Evolutionary conservation across 768 basidiomycete genomes (phyloP).

Genomic region (Chalciporus piperatus): DNA sequence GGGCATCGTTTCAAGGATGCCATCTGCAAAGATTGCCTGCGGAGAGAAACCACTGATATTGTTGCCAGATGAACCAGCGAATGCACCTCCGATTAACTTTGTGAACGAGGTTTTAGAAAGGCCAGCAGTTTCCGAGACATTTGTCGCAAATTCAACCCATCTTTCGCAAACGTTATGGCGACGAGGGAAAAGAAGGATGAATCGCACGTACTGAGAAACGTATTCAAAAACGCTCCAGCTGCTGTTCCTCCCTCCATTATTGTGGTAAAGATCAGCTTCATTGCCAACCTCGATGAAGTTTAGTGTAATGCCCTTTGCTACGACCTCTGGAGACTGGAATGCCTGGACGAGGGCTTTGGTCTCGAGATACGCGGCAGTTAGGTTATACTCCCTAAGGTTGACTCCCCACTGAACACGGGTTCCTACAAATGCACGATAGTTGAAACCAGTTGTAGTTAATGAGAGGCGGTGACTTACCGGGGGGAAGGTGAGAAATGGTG

Average conservation of each 20-base stretch:
- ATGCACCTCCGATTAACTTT: slow-evolving; percentile 48
- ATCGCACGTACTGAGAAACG: slow-evolving; percentile 44
- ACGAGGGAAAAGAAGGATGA: neutral
- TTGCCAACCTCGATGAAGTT: slow-evolving; percentile 65
- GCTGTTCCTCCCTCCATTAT: slow-evolving; percentile 41
- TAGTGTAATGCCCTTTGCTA: slow-evolving; percentile 41
- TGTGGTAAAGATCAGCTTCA: slow-evolving; percentile 54
- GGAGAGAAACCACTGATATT: slow-evolving; percentile 52
- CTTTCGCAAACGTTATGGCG: slow-evolving; percentile 28
- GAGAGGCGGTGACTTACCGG: slow-evolving; percentile 30
- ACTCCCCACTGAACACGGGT: slow-evolving; percentile 67
- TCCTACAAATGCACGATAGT: slow-evolving; percentile 32
- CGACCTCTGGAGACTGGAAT: slow-evolving; percentile 42
- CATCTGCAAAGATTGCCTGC: slow-evolving; percentile 51
- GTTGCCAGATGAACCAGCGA: slow-evolving; percentile 48
- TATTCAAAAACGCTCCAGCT: slow-evolving; percentile 44
- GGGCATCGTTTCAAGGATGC: slow-evolving; percentile 46
- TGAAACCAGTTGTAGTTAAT: neutral
- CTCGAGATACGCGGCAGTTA: slow-evolving; percentile 48
- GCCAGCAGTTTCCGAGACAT: slow-evolving; percentile 41
- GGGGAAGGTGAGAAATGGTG: slow-evolving; percentile 50
- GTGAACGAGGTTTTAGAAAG: slow-evolving; percentile 38
- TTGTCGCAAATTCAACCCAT: slow-evolving; percentile 52
- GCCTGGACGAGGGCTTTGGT: slow-evolving; percentile 47
- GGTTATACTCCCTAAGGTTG: slow-evolving; percentile 55